Conservation (phyloP, 169 alveolate species). For the Plasmodium relictum region DNA sequence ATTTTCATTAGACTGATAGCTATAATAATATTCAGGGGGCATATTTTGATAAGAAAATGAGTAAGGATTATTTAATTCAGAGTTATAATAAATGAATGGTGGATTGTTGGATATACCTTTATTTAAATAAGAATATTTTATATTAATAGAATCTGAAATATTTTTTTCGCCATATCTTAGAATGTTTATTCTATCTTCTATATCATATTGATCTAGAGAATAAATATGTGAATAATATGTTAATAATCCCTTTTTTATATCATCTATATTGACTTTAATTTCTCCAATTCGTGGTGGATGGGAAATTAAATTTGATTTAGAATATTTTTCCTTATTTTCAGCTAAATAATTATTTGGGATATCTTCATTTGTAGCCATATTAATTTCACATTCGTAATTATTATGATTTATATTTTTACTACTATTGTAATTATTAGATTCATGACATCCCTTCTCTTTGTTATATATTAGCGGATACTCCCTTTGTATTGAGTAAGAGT, state of each 20-base stretch:
- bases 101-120: constrained; percentile 1
- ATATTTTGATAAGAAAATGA: constrained; percentile 11
- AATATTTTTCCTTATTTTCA: not conserved
- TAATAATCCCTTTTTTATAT: constrained; percentile 50
- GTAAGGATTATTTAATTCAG: constrained; percentile 20
- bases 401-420: not conserved
- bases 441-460: not conserved
- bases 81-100: constrained; percentile 16
- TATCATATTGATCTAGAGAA: constrained; percentile 66
- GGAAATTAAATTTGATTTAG: constrained; percentile 9
- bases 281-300: constrained; percentile 46
- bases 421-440: not conserved
- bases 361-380: constrained; percentile 8
- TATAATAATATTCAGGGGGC: constrained; percentile 48
- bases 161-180: constrained; percentile 59
- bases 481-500: constrained; percentile 33
- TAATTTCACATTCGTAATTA: not conserved
- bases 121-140: constrained; percentile 23
- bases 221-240: constrained; percentile 49
- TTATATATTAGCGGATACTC: not conserved
- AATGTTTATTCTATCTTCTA: constrained; percentile 61
- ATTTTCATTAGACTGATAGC: not conserved
- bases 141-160: constrained; percentile 14
- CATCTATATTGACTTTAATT: constrained; percentile 74
- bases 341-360: not conserved